Evolutionary conservation across 2,329 filamentous ascomycete species (phyloP).

Genomic region (Pseudogymnoascus sp.): DNA sequence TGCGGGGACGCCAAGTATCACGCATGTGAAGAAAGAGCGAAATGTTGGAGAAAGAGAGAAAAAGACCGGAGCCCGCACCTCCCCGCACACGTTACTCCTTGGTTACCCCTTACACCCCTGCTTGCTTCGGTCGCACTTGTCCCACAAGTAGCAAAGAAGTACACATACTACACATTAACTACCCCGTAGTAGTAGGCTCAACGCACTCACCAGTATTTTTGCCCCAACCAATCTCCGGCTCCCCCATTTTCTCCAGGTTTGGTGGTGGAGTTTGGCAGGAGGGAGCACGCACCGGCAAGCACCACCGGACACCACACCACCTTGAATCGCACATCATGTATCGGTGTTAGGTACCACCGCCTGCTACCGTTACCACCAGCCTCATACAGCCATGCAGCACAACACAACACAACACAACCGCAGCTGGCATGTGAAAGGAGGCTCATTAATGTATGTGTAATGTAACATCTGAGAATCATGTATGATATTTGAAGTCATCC

Average conservation of each 20-base stretch:
- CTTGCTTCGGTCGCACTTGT: not conserved
- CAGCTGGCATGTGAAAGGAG: constrained; percentile 3
- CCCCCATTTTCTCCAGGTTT: not conserved
- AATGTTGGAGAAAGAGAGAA: not conserved
- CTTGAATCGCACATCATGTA: not conserved
- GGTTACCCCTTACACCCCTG: not conserved
- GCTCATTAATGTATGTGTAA: not conserved
- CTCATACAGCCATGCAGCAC: not conserved
- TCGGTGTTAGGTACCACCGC: no score
- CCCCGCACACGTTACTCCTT: constrained; percentile 3
- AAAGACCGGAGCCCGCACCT: no score
- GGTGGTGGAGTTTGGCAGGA: not conserved
- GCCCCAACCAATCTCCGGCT: not conserved
- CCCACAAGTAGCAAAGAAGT: not conserved
- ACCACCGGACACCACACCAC: not conserved
- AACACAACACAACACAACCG: not conserved
- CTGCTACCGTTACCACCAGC: not conserved
- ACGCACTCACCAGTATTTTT: not conserved
- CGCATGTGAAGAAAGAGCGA: not conserved
- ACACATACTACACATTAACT: no score
- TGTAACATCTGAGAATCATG: not conserved
- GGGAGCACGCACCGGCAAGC: not conserved
- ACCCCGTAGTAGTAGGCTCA: no score
- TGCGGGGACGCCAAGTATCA: not conserved
- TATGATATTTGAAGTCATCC: not conserved